Base-by-base conservation (phyloP, 768 basidiomycete genomes). In the Leucocoprinus birnbaumii region DNA sequence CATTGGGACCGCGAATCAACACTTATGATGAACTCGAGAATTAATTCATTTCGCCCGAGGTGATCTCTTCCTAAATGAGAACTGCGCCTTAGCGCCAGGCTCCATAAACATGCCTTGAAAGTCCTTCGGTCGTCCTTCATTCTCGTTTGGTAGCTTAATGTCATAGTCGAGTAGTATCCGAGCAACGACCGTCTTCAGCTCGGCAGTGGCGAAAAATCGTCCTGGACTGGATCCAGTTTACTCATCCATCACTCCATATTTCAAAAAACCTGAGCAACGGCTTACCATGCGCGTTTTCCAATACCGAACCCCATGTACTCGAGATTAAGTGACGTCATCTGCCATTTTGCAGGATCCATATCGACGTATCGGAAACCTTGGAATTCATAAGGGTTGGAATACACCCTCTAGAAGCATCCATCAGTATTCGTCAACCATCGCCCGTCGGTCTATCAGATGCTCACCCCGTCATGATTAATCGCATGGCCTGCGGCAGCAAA, bases 131-230 rank as follows among this genome's bases (percentile, higher is more conserved):
- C 46, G 40, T 37, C 46, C 56, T 43, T 5, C 48, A 48, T 43
- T 22, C 18, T 24, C 37, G 42, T 55, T 45, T 3, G 49, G 35
- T 40, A 71, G 57, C 54, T 71, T 74, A 44, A 80, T 38, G 58
- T 76, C 76, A 57, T 73, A 77, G 47, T 69, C 66, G 51, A 65
- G 41, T n/a, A 81, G 58, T n/a, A 76, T 57, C 35, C 78, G 68
- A 0, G 79, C 76, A 41, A 83, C 53, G 67, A 80, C 73, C 0
- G 69, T 55, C 59, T 81, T 80, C 22, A 80, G 44, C 55, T 74
- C 73, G 7, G 56, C 62, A 0, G 73, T 67, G 1, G 74, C 76
- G 55, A 80, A 77, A 61, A 76, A 78, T 0, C 78, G 70, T 19
- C 77, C 71, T 5, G 74, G 71, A 31, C 68, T 38, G 16, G 4